Conservation (phyloP, 495 filamentous ascomycete species). For the Aspergillus heteromorphus region DNA sequence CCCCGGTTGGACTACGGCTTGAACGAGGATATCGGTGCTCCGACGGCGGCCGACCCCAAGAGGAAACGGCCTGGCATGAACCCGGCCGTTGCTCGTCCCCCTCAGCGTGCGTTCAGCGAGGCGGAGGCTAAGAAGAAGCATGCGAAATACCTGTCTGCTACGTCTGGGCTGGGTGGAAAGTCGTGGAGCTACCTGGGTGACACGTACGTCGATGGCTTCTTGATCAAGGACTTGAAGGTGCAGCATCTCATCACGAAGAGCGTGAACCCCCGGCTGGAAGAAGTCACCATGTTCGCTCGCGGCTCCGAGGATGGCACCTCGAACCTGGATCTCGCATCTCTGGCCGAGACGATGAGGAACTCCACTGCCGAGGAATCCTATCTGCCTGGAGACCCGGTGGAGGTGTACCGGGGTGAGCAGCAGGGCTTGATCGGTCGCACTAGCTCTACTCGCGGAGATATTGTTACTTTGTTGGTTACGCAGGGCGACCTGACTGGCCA, state of each 20-base stretch:
- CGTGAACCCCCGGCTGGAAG: slow-evolving; percentile 89
- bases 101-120: slow-evolving; percentile 89
- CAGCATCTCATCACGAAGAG: slow-evolving; percentile 75
- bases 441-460: slow-evolving; percentile 80
- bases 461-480: slow-evolving; percentile 83
- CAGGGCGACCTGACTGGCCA: slow-evolving; percentile 79
- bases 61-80: slow-evolving; percentile 65
- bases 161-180: slow-evolving; percentile 56
- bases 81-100: slow-evolving; percentile 56
- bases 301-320: slow-evolving; percentile 86
- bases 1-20: slow-evolving; percentile 89
- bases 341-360: slow-evolving; percentile 81
- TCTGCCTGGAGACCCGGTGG: slow-evolving; percentile 85
- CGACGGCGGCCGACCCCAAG: slow-evolving; percentile 51
- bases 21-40: slow-evolving; percentile 66
- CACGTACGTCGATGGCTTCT: slow-evolving; percentile 86
- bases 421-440: slow-evolving; percentile 82
- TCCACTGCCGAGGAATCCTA: slow-evolving; percentile 72
- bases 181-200: slow-evolving; percentile 80
- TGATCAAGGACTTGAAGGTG: slow-evolving; percentile 90
- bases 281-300: slow-evolving; percentile 89
- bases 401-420: slow-evolving; percentile 95
- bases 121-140: slow-evolving; percentile 87
- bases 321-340: slow-evolving; percentile 83
- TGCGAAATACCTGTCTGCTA: slow-evolving; percentile 58